A percentile compares a stretch with the other conserved stretches of the same genome.
These are phyloP conservation scores for Eucalyptus pauciflora DNA, from an alignment of 345 rosid species.

Conservation along the genomic window DNA sequence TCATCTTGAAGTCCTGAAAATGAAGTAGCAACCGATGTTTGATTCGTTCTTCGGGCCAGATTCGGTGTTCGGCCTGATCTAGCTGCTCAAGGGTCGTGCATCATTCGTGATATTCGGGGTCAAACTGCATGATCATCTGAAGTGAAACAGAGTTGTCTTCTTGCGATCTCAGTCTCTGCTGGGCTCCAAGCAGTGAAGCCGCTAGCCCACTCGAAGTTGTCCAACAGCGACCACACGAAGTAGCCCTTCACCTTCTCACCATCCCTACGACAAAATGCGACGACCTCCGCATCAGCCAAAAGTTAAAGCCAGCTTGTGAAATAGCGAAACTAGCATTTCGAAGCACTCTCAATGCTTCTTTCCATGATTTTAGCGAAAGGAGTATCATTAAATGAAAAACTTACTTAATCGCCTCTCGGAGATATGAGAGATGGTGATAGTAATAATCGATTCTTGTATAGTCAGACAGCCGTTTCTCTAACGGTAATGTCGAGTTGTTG, in stretches of 20 bases:
- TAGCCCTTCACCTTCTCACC: not conserved
- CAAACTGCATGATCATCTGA: not conserved
- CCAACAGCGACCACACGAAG: conserved; percentile 4
- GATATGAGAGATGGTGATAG: conserved; percentile 9
- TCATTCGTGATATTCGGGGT: not conserved
- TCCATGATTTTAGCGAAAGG: too few species aligned
- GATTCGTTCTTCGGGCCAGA: not conserved
- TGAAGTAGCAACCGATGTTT: not conserved
- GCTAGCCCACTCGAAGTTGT: conserved; percentile 1
- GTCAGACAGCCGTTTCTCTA: conserved; percentile 7
- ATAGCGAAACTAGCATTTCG: not conserved
- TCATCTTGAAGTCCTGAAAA: not conserved
- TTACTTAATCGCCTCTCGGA: conserved; percentile 17
- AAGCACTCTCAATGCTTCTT: not conserved
- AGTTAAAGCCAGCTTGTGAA: not conserved
- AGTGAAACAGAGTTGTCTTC: not conserved
- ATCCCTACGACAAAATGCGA: not conserved
- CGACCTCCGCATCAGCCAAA: not conserved
- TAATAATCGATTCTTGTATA: conserved; percentile 10
- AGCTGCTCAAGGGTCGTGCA: not conserved
- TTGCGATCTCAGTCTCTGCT: not conserved
- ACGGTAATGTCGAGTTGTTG: conserved; percentile 10
- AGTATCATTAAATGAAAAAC: not conserved
- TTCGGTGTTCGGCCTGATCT: not conserved
- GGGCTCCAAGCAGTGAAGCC: not conserved